Evolutionary conservation across 805 yeast genomes (phyloP).

Genomic region (Barnettozyma vustinii): DNA sequence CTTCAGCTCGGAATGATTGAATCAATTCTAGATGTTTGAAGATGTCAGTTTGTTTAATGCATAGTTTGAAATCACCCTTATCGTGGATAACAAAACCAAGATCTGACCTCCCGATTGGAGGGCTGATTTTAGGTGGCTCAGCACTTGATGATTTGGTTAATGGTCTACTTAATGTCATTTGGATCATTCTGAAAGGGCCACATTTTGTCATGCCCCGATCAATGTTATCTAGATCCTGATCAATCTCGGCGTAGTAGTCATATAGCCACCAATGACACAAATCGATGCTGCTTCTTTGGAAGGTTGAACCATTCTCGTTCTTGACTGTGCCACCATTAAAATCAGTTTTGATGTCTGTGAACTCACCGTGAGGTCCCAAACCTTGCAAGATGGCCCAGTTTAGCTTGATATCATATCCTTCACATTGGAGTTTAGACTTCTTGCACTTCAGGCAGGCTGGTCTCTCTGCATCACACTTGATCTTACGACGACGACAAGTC

Average conservation of each 20-base stretch:
- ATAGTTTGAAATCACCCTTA: neutral
- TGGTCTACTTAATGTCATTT: neutral
- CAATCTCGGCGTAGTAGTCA: slow-evolving; percentile 68
- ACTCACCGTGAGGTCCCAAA: slow-evolving; percentile 36
- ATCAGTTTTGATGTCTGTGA: slow-evolving; percentile 23
- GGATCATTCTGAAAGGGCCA: slow-evolving; percentile 14
- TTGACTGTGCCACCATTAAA: slow-evolving; percentile 21
- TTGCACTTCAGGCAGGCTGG: slow-evolving; percentile 69
- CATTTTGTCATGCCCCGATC: neutral
- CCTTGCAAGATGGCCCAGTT: slow-evolving; percentile 59
- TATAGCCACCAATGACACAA: slow-evolving; percentile 31
- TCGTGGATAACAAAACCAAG: neutral
- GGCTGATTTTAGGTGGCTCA: neutral
- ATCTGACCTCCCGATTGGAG: neutral
- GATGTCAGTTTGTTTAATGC: neutral
- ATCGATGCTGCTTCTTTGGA: slow-evolving; percentile 63
- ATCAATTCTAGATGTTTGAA: slow-evolving; percentile 4
- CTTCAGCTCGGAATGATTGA: neutral
- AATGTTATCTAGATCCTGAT: slow-evolving; percentile 43
- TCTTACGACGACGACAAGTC: slow-evolving; percentile 80
- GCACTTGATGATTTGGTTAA: neutral
- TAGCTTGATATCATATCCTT: slow-evolving; percentile 76
- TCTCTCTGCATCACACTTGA: slow-evolving; percentile 68
- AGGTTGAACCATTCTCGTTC: slow-evolving; percentile 16
- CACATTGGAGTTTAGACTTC: slow-evolving; percentile 62